A percentile compares a stretch with the other conserved stretches of the same genome.
Conservation (phyloP, 2,329 filamentous ascomycete species). For the Xylaria sp. region DNA sequence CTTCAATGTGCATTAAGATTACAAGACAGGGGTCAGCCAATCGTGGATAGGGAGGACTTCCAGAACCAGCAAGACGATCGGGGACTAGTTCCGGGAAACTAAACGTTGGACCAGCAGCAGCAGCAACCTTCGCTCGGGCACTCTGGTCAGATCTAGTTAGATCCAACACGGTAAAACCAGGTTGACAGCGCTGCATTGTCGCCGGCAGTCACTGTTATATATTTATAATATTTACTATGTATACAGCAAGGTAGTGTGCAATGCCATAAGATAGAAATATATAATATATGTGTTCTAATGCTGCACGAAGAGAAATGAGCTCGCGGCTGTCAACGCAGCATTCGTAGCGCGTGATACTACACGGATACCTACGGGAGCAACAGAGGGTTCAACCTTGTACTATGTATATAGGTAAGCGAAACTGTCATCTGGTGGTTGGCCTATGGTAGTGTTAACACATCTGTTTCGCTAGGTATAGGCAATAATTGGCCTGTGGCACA, state of each 20-base stretch:
- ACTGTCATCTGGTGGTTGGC: neutral
- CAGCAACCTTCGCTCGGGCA: neutral
- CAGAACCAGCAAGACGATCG: slow-evolving; percentile 35
- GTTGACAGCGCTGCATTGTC: neutral
- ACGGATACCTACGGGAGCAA: too few species aligned
- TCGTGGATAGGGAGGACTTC: slow-evolving; percentile 32
- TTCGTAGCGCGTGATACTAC: too few species aligned
- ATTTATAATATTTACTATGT: too few species aligned
- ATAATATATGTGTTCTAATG: too few species aligned
- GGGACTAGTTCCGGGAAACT: slow-evolving; percentile 17
- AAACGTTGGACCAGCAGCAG: slow-evolving; percentile 1
- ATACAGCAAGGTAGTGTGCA: too few species aligned
- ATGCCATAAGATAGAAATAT: too few species aligned
- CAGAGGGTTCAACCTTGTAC: slow-evolving; percentile 18
- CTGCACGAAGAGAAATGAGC: neutral
- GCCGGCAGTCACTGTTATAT: neutral
- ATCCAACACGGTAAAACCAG: slow-evolving; percentile 3
- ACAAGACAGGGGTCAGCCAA: slow-evolving; percentile 43
- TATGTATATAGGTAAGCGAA: too few species aligned
- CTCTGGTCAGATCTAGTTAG: neutral
- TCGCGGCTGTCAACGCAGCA: neutral
- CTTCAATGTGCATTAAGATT: slow-evolving; percentile 47
- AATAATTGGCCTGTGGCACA: slow-evolving; percentile 4
- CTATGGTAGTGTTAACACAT: neutral
- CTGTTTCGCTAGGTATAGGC: too few species aligned